These are phyloP conservation scores for Plasmodium malariae DNA, from an alignment of 169 alveolate genomes.

Conservation along the genomic window DNA sequence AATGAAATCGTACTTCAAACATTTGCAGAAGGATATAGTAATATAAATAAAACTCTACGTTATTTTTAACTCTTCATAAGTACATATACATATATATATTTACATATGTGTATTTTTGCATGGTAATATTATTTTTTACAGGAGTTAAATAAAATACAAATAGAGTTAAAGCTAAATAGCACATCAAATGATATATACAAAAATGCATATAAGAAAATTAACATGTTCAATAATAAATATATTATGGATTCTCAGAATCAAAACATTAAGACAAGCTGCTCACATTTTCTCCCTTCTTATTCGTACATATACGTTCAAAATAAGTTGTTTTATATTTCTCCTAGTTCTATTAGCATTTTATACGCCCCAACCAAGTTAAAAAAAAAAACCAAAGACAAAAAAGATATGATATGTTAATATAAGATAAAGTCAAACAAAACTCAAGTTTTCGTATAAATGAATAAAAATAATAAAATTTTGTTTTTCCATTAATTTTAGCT, in stretches of 20 bases:
- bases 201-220: conserved; percentile 61
- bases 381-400: conserved; percentile 13
- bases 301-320: conserved; percentile 65
- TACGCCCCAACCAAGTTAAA: conserved; percentile 73
- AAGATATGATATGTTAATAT: no score
- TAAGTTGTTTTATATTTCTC: conserved; percentile 57
- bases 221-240: conserved; percentile 52
- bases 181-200: conserved; percentile 34
- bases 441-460: not conserved
- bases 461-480: conserved; percentile 19
- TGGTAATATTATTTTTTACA: conserved; percentile 12
- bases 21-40: conserved; percentile 73
- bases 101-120: conserved; percentile 6
- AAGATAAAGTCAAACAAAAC: not conserved
- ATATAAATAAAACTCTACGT: not conserved
- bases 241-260: conserved; percentile 24
- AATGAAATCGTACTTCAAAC: conserved; percentile 51
- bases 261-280: conserved; percentile 62
- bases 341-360: conserved; percentile 66
- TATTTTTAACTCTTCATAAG: not conserved
- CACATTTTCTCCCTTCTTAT: conserved; percentile 66
- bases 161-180: conserved; percentile 42
- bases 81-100: not conserved
- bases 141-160: conserved; percentile 46
- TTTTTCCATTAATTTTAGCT: conserved; percentile 10